A percentile compares a stretch with the other conserved stretches of the same genome.
phyloP scores from a whole-genome alignment of 2,329 filamentous ascomycete species.

The Truncatella angustata region DNA sequence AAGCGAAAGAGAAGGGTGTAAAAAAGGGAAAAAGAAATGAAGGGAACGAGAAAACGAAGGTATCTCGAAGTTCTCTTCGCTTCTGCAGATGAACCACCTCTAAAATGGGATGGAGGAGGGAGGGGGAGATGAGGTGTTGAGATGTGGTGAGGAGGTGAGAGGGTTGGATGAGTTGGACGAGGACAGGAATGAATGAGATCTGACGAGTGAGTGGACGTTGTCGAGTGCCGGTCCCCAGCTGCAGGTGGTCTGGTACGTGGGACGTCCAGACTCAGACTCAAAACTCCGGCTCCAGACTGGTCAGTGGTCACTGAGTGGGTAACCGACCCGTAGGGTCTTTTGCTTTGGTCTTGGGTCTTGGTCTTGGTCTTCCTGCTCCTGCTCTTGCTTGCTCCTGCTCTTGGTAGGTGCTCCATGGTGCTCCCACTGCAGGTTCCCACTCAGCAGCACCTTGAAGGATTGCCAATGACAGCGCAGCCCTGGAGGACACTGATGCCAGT shows the following conservation, averaged over 20 bases:
- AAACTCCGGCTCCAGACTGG: not conserved
- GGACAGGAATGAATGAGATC: constrained; percentile 3
- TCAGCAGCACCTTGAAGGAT: not conserved
- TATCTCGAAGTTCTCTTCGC: constrained; percentile 15
- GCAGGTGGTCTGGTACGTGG: too few relatives aligned
- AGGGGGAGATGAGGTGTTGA: constrained; percentile 1
- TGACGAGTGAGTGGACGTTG: not conserved
- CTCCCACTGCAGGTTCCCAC: not conserved
- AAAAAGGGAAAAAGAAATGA: constrained; percentile 15
- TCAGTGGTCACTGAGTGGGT: too few relatives aligned
- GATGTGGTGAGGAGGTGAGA: constrained; percentile 7
- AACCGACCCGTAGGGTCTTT: too few relatives aligned
- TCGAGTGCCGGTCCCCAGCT: constrained; percentile 3
- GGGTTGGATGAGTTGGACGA: constrained; percentile 1
- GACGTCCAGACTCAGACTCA: not conserved
- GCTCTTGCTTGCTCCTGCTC: too few relatives aligned
- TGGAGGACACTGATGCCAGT: not conserved
- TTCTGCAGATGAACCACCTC: constrained; percentile 7
- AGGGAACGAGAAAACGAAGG: constrained; percentile 12
- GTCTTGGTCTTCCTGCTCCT: too few relatives aligned
- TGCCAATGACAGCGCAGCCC: not conserved
- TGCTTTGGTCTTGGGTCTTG: too few relatives aligned
- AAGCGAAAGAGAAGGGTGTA: constrained; percentile 16
- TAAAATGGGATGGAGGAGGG: constrained; percentile 10
- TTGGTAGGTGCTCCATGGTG: too few relatives aligned